Evolutionary conservation across 2,329 filamentous ascomycete species (phyloP), one percentile per base, ranked within the genome.

Genomic region (Pyricularia pennisetigena): DNA sequence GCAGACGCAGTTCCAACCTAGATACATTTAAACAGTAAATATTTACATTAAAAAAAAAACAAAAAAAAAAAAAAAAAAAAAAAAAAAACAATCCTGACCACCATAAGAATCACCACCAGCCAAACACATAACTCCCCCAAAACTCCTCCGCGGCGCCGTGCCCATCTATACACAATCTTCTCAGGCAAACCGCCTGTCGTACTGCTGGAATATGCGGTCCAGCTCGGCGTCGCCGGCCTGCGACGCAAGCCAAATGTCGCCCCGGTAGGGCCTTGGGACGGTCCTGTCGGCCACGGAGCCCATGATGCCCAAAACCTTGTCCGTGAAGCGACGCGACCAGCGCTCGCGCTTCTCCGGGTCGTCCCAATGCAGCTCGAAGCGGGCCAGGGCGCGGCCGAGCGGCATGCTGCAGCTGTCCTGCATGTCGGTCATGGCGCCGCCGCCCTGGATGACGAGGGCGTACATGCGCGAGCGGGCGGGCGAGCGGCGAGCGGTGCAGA

Each of bases 321-420:
- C 63, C 20, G 63, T 65, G 29, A 65, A 65, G 4, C 12, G 30
- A 20, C 63, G 63, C 63, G 63, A 23, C 63, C 63, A 65, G 12
- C 63, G 63, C 63, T 64, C 63, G 20, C 41, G 20, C 29, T 23
- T 14, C 30, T 24, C n/a, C n/a, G 63, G 63, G n/a, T 65, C 30
- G 63, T 65, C 63, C 63, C 63, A 65, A n/a, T 65, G 63, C 20
- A 65, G 63, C 63, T 65, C 63, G n/a, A 65, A 65, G 14, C 63
- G 16, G 16, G 63, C 63, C 20, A 65, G 63, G 20, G 63, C 63
- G 3, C 63, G n/a, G 30, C 63, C 63, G 7, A 65, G 63, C 20
- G 63, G 63, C 63, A 65, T 65, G 63, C 63, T 65, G 63, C 63
- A 65, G 30, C 3, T 6, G n/a, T 1, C 63, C 63, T 65, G 63